These are phyloP conservation scores for Cokeromyces recurvatus DNA, from an alignment of 371 early-diverging fungal species.

Conservation along the genomic window DNA sequence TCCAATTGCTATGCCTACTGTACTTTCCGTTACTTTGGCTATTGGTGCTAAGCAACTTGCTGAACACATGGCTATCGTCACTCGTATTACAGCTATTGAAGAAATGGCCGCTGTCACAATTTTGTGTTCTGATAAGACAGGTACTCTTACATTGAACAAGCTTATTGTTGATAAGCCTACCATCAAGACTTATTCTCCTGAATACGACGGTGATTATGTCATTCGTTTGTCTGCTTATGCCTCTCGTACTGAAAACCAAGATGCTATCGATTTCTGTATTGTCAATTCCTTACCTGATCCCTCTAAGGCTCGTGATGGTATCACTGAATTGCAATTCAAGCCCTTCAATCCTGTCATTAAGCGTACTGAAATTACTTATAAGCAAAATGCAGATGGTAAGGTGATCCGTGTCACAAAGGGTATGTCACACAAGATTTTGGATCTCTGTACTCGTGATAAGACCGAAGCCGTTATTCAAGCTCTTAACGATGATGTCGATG, in stretches of 20 bases:
- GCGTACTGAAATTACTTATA: constrained; percentile 79
- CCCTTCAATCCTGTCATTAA: constrained; percentile 88
- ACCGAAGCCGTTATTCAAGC: constrained; percentile 47
- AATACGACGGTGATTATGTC: constrained; percentile 50
- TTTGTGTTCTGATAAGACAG: constrained; percentile 96
- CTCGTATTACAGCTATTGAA: constrained; percentile 84
- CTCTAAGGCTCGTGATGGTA: constrained; percentile 57
- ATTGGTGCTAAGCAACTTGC: constrained; percentile 93
- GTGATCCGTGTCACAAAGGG: constrained; percentile 68
- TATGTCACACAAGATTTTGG: constrained; percentile 68
- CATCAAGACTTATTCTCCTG: constrained; percentile 56
- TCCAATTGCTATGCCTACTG: constrained; percentile 78
- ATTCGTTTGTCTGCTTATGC: constrained; percentile 63
- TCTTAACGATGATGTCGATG: constrained; percentile 63
- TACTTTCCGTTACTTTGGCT: constrained; percentile 89
- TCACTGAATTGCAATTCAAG: constrained; percentile 65
- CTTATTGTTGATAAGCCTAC: constrained; percentile 67
- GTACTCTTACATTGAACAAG: constrained; percentile 92
- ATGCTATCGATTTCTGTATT: constrained; percentile 74
- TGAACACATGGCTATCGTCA: constrained; percentile 87
- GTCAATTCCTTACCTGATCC: constrained; percentile 59
- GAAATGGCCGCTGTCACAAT: constrained; percentile 91
- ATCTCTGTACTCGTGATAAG: constrained; percentile 67
- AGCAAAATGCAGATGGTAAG: constrained; percentile 51
- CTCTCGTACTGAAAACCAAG: constrained; percentile 65